Evolutionary conservation across 2,329 filamentous ascomycete genomes (phyloP).

Genomic region (Aureobasidium sp.): DNA sequence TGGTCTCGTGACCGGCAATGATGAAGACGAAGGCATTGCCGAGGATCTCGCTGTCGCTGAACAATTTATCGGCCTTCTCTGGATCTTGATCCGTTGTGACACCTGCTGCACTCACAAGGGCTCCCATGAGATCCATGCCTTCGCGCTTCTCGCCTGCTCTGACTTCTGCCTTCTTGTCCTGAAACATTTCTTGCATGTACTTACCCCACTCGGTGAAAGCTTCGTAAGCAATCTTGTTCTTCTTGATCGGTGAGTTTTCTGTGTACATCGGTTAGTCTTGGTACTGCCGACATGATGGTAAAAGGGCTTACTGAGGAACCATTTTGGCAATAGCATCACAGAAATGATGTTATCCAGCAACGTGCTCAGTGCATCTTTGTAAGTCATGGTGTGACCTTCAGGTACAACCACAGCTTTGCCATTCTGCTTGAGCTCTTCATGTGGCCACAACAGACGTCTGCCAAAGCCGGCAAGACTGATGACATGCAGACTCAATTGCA

Average conservation of each 20-base stretch:
- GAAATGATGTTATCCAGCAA: slow-evolving; percentile 58
- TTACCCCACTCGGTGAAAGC: slow-evolving; percentile 57
- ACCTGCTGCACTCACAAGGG: slow-evolving; percentile 43
- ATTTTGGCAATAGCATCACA: slow-evolving; percentile 53
- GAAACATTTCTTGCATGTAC: slow-evolving; percentile 64
- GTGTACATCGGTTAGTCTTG: not conserved
- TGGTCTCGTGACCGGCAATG: slow-evolving; percentile 74
- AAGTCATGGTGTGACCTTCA: slow-evolving; percentile 55
- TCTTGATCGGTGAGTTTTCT: slow-evolving; percentile 45
- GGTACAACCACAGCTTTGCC: slow-evolving; percentile 25
- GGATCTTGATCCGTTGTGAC: slow-evolving; percentile 26
- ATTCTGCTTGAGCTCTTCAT: slow-evolving; percentile 39
- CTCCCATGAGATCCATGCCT: slow-evolving; percentile 51
- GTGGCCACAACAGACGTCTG: slow-evolving; percentile 48
- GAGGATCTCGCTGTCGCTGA: slow-evolving; percentile 60
- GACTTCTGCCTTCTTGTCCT: slow-evolving; percentile 50
- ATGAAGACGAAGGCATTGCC: slow-evolving; percentile 60
- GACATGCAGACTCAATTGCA: slow-evolving; percentile 53
- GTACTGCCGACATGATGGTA: not conserved
- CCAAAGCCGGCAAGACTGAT: slow-evolving; percentile 68
- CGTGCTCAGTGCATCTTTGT: slow-evolving; percentile 54
- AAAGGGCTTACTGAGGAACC: slow-evolving; percentile 42
- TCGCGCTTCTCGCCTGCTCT: slow-evolving; percentile 31
- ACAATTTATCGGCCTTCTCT: slow-evolving; percentile 37
- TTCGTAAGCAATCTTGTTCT: slow-evolving; percentile 45